Evolutionary conservation across 108 stramenopile species (phyloP).

Genomic region (Cyclotella cryptica): DNA sequence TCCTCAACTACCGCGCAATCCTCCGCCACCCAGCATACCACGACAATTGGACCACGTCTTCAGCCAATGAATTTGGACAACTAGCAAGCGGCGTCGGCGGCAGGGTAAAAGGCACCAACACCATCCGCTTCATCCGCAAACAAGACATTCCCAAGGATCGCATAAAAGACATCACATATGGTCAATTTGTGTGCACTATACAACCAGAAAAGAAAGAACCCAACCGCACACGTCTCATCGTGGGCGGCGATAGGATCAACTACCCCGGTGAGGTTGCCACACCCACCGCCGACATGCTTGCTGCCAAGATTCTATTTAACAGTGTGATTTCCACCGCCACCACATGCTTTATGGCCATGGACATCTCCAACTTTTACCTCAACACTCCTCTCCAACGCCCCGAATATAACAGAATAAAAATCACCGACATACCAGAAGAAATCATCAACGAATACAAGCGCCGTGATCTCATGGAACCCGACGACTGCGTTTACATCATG

Average conservation of each 20-base stretch:
- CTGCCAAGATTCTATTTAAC: too few relatives aligned
- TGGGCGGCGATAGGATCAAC: background rate
- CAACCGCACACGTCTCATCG: background rate
- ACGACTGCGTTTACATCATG: slow-evolving; percentile 3
- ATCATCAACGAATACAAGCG: slow-evolving; percentile 51
- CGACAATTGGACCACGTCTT: background rate
- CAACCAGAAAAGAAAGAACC: slow-evolving; percentile 8
- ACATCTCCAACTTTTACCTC: slow-evolving; percentile 32
- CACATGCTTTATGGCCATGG: too few relatives aligned
- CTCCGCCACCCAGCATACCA: background rate
- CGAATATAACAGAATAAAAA: slow-evolving; percentile 50
- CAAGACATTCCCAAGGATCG: background rate
- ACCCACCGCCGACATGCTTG: slow-evolving; percentile 1
- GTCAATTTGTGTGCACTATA: background rate
- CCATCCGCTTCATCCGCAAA: slow-evolving; percentile 1
- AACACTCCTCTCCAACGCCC: slow-evolving; percentile 14
- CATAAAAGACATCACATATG: background rate
- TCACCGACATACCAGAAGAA: slow-evolving; percentile 15
- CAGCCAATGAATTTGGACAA: slow-evolving; percentile 4
- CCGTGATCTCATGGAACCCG: background rate
- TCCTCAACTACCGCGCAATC: background rate
- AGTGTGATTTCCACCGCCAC: too few relatives aligned
- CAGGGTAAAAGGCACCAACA: too few relatives aligned
- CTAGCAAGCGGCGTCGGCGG: background rate
- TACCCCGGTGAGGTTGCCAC: background rate